These are phyloP conservation scores for Delonix regia DNA, from an alignment of 306 rosid species.

Conservation along the genomic window DNA sequence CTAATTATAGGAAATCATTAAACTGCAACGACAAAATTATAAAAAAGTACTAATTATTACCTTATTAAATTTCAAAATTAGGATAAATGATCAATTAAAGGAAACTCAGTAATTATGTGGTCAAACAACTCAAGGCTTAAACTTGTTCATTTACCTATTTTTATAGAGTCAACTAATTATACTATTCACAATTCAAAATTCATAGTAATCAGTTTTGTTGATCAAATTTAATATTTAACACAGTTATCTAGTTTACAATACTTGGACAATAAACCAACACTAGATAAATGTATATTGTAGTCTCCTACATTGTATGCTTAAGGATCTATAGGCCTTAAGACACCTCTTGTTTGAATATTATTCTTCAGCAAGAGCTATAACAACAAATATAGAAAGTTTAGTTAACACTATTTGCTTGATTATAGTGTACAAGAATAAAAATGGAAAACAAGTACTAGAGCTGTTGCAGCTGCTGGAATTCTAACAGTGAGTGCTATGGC, in stretches of 20 bases:
- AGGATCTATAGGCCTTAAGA: constrained; percentile 75
- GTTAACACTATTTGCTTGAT: constrained; percentile 26
- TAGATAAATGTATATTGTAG: constrained; percentile 18
- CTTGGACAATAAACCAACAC: constrained; percentile 24
- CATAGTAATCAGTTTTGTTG: too few relatives aligned
- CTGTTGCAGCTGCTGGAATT: constrained; percentile 83
- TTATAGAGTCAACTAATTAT: too few relatives aligned
- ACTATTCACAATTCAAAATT: too few relatives aligned
- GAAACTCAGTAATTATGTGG: too few relatives aligned
- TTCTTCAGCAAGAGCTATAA: constrained; percentile 82
- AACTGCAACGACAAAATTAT: too few relatives aligned
- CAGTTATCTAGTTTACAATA: too few relatives aligned
- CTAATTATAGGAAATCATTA: too few relatives aligned
- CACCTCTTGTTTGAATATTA: constrained; percentile 90
- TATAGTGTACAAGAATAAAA: constrained; percentile 18
- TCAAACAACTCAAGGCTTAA: too few relatives aligned
- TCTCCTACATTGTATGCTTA: constrained; percentile 87
- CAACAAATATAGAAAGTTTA: constrained; percentile 21
- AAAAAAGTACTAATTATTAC: too few relatives aligned
- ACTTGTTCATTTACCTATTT: too few relatives aligned
- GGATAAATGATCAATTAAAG: too few relatives aligned
- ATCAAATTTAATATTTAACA: not conserved
- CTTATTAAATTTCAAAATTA: too few relatives aligned
- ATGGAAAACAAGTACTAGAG: constrained; percentile 62
- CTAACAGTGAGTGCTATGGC: constrained; percentile 99